Base-by-base conservation (phyloP, 208 protist genomes). In the Zelonia costaricensis region DNA sequence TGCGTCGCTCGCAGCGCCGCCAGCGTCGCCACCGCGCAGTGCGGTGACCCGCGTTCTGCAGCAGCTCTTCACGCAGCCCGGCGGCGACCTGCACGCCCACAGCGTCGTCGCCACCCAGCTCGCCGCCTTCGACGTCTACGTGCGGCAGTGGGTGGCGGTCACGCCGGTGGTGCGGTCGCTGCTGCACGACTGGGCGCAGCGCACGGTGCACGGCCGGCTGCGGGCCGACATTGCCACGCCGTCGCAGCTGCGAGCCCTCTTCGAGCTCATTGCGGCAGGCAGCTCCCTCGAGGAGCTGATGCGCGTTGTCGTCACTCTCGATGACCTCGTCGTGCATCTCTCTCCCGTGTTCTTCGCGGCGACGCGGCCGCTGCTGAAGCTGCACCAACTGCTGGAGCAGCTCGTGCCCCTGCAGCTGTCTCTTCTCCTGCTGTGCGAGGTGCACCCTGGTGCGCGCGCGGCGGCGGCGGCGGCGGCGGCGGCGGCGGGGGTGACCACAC, bases 241-340 rank as follows among this genome's bases (percentile, higher is more conserved):
- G 12, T 18, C 40, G 13, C 40, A 44, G 23, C 31, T 68, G 8
- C 18, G 44, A 23, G 43, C 52, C 12, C 16, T 59, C 12, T 54
- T 58, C 35, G 33, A 60, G 40, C 30, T 38, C 28, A 43, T 68
- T 30, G 7, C 44, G 27, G n/a, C 16, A 12, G 52, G 22, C 4
- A 8, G 48, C 20, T 40, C 52, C 9, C 43, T 60, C 4, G 52
- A 59, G 43, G 49, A 68, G 33, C 42, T 56, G 22, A 62, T 48
- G 25, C 36, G 46, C 15, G 49, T 74, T 20, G 62, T 79, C 1
- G 27, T 69, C 20, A 48, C 57, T 8, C 33, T 78, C 7, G 62
- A 70, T 42, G 74, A 80, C 20, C 13, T 80, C n/a, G 63, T 68
- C 23, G 58, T 69, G 23, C 42, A 65, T 53, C 48, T 57, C 62